These are phyloP conservation scores for Lasiosphaeria miniovina DNA, from an alignment of 495 filamentous ascomycete species.

Conservation along the genomic window DNA sequence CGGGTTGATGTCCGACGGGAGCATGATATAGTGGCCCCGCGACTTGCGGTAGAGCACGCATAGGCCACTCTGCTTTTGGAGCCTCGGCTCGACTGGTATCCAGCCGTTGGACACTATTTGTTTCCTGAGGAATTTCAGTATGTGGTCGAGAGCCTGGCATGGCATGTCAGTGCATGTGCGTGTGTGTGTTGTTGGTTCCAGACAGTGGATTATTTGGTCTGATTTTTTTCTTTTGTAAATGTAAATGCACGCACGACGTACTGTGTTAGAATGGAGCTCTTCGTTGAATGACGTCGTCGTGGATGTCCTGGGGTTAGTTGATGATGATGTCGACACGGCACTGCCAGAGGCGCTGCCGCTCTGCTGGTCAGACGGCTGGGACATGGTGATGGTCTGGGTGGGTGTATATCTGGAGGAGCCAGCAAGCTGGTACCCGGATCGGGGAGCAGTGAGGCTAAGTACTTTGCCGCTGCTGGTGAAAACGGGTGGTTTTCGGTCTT, in stretches of 20 bases:
- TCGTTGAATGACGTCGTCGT: constrained; percentile 1
- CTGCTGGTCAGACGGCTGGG: neutral
- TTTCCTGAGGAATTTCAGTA: constrained; percentile 72
- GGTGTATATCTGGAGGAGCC: neutral
- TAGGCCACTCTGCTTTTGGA: constrained; percentile 51
- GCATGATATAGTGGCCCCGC: constrained; percentile 59
- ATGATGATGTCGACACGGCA: constrained; percentile 5
- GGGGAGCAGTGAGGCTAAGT: constrained; percentile 7
- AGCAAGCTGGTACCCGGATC: too few species aligned
- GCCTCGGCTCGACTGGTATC: constrained; percentile 46
- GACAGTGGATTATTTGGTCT: too few species aligned
- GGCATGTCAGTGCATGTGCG: constrained; percentile 37
- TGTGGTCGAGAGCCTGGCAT: constrained; percentile 51
- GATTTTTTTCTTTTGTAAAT: neutral
- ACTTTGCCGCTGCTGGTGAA: constrained; percentile 5
- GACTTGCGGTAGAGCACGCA: constrained; percentile 63
- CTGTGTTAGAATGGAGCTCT: constrained; percentile 16
- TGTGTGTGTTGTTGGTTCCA: too few species aligned
- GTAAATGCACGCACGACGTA: neutral
- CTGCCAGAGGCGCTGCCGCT: neutral
- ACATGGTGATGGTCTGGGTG: too few species aligned
- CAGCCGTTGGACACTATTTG: constrained; percentile 64
- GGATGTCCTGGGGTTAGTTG: neutral
- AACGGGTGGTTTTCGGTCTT: neutral
- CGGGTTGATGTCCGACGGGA: constrained; percentile 50